phyloP scores from a whole-genome alignment of 1,284 basidiomycete genomes.

The Xerocomus tenax region DNA sequence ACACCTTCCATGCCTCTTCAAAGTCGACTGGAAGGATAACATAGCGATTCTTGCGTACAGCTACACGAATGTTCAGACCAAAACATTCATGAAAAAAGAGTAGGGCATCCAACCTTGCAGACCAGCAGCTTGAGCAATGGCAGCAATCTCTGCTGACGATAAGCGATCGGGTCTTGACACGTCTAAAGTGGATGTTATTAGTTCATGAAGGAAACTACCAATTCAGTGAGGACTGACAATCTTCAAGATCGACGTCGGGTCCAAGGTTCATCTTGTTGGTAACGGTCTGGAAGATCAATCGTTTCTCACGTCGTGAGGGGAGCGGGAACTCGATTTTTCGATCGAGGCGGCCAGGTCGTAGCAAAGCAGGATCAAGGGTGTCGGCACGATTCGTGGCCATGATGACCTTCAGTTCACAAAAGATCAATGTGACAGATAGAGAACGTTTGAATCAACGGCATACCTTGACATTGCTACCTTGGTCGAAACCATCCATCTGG shows the following conservation, averaged over 20 bases:
- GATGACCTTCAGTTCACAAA: constrained; percentile 61
- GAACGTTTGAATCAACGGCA: constrained; percentile 9
- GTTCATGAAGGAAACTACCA: neutral
- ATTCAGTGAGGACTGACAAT: constrained; percentile 55
- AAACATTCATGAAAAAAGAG: neutral
- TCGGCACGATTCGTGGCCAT: constrained; percentile 98
- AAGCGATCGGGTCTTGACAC: constrained; percentile 94
- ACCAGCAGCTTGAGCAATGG: constrained; percentile 95
- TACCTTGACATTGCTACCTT: constrained; percentile 97
- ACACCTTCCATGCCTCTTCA: constrained; percentile 96
- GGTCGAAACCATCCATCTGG: constrained; percentile 99
- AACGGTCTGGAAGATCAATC: constrained; percentile 97
- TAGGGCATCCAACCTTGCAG: constrained; percentile 65
- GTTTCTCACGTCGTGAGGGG: constrained; percentile 90
- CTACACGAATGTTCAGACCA: constrained; percentile 35
- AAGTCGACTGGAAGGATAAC: constrained; percentile 96
- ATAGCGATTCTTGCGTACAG: constrained; percentile 96
- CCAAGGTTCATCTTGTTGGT: constrained; percentile 97
- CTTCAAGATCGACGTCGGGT: constrained; percentile 96
- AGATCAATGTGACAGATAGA: neutral
- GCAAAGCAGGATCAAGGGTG: constrained; percentile 91
- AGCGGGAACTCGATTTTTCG: constrained; percentile 98
- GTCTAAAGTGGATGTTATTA: constrained; percentile 43
- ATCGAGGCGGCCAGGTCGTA: constrained; percentile 95
- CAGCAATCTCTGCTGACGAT: constrained; percentile 91